phyloP scores from a whole-genome alignment of 495 filamentous ascomycete species.

The Bacidia rubella region DNA sequence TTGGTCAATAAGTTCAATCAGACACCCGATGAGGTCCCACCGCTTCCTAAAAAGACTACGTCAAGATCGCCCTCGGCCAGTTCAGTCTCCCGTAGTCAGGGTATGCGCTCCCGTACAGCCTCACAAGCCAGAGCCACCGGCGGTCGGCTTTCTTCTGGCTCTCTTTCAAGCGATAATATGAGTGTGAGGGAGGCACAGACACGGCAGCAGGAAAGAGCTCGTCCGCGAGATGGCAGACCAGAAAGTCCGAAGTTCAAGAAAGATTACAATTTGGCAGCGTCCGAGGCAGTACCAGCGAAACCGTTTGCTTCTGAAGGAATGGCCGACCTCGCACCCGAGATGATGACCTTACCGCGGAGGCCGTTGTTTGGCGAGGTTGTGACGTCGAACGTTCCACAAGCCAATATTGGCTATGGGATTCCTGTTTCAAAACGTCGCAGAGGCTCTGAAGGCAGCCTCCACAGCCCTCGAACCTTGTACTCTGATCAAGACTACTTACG shows the following conservation, averaged over 20 bases:
- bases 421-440: slow-evolving; percentile 29
- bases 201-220: slow-evolving; percentile 10
- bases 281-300: slow-evolving; percentile 1
- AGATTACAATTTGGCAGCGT: slow-evolving; percentile 4
- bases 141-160: slow-evolving; percentile 9
- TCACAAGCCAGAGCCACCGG: background rate
- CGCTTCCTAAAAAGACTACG: slow-evolving; percentile 27
- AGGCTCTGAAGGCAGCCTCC: slow-evolving; percentile 41
- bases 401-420: slow-evolving; percentile 29
- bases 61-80: slow-evolving; percentile 20
- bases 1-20: slow-evolving; percentile 50
- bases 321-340: slow-evolving; percentile 16
- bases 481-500: slow-evolving; percentile 27
- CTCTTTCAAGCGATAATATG: background rate
- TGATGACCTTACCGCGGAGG: slow-evolving; percentile 17
- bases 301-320: slow-evolving; percentile 20
- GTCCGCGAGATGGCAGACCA: slow-evolving; percentile 5
- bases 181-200: background rate
- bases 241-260: slow-evolving; percentile 11
- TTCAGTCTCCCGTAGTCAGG: slow-evolving; percentile 8
- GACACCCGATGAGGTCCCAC: slow-evolving; percentile 38
- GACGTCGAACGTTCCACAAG: slow-evolving; percentile 25
- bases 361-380: slow-evolving; percentile 41
- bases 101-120: background rate
- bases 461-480: slow-evolving; percentile 38